A percentile compares a stretch with the other conserved stretches of the same genome.
These are phyloP conservation scores for Populus euphratica DNA, from an alignment of 345 rosid species.

Conservation along the genomic window DNA sequence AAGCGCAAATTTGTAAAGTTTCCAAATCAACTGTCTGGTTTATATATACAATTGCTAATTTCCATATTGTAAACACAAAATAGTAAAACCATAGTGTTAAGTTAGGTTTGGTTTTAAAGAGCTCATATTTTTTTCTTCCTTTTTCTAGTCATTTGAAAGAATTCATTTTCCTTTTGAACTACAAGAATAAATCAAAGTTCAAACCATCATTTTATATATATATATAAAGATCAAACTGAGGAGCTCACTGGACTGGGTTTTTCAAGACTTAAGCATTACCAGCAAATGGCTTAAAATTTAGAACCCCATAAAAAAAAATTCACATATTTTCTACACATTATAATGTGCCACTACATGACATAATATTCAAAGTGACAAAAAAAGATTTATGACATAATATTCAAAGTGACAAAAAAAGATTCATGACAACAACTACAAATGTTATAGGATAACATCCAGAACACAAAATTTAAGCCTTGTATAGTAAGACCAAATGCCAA, in stretches of 20 bases:
- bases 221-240: no score
- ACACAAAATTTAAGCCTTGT: slow-evolving; percentile 1
- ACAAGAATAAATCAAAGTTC: neutral
- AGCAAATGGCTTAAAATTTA: no score
- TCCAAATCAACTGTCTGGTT: neutral
- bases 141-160: neutral
- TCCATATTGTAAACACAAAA: neutral
- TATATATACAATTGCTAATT: neutral
- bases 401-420: slow-evolving; percentile 2
- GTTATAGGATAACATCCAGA: neutral
- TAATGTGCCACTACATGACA: neutral
- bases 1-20: neutral
- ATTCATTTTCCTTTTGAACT: slow-evolving; percentile 1
- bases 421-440: neutral
- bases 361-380: neutral
- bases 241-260: no score
- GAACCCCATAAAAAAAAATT: no score
- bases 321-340: neutral
- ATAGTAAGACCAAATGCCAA: neutral
- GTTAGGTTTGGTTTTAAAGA: neutral
- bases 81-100: neutral
- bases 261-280: no score
- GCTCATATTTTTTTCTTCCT: neutral
- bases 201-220: neutral
- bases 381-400: neutral